Base-by-base conservation (phyloP, 176 grass and related monocot species). In the Phyllostachys edulis region DNA sequence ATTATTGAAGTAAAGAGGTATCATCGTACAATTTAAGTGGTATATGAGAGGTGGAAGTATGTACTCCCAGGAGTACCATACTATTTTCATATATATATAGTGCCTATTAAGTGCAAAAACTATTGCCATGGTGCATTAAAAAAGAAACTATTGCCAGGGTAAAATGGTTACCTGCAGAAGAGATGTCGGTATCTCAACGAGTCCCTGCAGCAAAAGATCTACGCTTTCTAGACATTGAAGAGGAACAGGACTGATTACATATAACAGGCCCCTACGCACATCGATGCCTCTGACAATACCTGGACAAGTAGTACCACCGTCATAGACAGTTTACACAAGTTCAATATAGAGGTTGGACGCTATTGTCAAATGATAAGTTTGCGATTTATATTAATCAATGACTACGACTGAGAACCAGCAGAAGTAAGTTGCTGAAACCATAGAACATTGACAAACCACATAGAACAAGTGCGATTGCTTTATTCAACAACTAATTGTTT, bases 231-330 rank as follows among this genome's bases (percentile, higher is more conserved):
- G 87, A 52, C 61, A 61, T 39, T 71, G 32, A 75, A 85, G 77
- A 80, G 89, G 87, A 85, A 98, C 89, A 77, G 93, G 96, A 21
- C 93, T 98, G 76, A 94, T 94, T 15, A 94, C 63, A 90, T 96
- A 94, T 37, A 96, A 49, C 34, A 96, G 60, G 44, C 89, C 91
- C 83, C 78, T 94, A 26, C 87, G 83, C 23, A 79, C 39, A 52
- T 99, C 91, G 2, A 99, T n/a, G 14, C 89, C 93, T 90, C 93
- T 89, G 42, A 99, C 70, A 5, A 98, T 96, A 78, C 96, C 96
- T 99, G 90, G 24, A 57, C 29, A 90, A 7, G 39, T 72, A 81
- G 39, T 7, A 4, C 60, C 14, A 59, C 38, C 4, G 3, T 73
- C 49, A 61, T 34, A 34, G 32, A 34, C 45, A 27, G 27, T 81